Percentiles rank a stretch among this genome's conserved stretches.
phyloP scores from a whole-genome alignment of 2,329 filamentous ascomycete genomes.

The Celoporthe dispersa region DNA sequence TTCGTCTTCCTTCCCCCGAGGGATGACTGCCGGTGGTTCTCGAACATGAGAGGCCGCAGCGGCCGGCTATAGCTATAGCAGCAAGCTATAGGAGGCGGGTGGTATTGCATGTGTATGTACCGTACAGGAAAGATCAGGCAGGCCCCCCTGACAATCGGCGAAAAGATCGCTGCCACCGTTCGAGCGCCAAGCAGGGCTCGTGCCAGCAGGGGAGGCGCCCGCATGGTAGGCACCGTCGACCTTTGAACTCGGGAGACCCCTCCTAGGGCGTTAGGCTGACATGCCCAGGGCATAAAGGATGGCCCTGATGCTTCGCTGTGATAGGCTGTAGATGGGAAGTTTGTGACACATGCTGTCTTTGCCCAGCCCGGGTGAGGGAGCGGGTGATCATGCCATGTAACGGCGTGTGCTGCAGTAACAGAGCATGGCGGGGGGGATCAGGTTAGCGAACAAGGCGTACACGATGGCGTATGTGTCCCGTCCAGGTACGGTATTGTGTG shows the following conservation, averaged over 20 bases:
- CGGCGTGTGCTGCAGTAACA: not conserved
- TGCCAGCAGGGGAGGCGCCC: not conserved
- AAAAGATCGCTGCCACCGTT: constrained; percentile 14
- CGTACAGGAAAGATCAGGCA: not conserved
- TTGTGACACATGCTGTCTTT: not conserved
- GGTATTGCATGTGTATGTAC: constrained; percentile 17
- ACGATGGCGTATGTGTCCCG: not conserved
- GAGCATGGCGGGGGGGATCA: not conserved
- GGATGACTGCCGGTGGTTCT: constrained; percentile 2
- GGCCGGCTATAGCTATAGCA: constrained; percentile 2
- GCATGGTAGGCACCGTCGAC: not conserved
- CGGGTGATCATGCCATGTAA: not conserved
- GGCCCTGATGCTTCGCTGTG: not conserved
- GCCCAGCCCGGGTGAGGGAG: not conserved
- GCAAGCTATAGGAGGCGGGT: not conserved
- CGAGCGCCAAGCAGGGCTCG: constrained; percentile 1
- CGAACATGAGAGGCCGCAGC: not conserved
- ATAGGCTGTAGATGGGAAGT: not conserved
- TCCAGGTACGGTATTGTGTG: not conserved
- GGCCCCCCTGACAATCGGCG: constrained; percentile 23
- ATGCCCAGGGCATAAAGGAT: not conserved
- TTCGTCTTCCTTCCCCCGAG: constrained; percentile 21
- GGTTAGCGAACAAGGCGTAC: not conserved
- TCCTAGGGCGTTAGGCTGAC: not conserved
- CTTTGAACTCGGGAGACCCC: not conserved